A percentile compares a stretch with the other conserved stretches of the same genome.
Evolutionary conservation across 2,329 filamentous ascomycete species (phyloP).

Genomic region (Diplodia seriata): DNA sequence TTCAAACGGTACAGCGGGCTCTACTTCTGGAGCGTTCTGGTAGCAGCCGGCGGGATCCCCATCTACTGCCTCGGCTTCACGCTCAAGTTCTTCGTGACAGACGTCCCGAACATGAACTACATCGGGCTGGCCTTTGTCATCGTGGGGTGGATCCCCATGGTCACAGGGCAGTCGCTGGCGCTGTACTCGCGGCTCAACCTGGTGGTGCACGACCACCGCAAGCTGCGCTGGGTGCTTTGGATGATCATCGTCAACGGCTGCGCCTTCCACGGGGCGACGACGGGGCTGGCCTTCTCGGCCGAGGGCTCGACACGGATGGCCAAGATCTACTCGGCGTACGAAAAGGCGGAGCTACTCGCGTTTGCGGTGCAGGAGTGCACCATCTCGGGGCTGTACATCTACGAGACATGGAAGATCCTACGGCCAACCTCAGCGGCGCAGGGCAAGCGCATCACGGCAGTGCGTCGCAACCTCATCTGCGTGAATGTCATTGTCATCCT

Average conservation of each 20-base stretch:
- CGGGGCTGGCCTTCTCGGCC: conserved; percentile 62
- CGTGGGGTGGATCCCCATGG: conserved; percentile 65
- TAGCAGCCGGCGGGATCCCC: conserved; percentile 53
- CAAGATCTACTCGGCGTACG: conserved; percentile 51
- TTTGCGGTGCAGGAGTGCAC: conserved; percentile 52
- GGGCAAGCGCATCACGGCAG: conserved; percentile 39
- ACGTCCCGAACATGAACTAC: conserved; percentile 38
- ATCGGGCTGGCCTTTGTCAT: conserved; percentile 53
- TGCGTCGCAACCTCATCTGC: conserved; percentile 43
- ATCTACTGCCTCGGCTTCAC: conserved; percentile 58
- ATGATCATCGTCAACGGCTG: conserved; percentile 67
- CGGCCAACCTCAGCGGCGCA: not conserved
- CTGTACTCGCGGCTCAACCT: conserved; percentile 69
- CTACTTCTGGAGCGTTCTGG: conserved; percentile 60
- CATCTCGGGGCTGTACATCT: conserved; percentile 35
- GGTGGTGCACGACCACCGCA: conserved; percentile 59
- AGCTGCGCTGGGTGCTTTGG: conserved; percentile 58
- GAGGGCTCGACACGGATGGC: conserved; percentile 50
- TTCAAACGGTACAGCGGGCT: conserved; percentile 57
- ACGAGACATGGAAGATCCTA: conserved; percentile 9
- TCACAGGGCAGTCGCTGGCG: conserved; percentile 67
- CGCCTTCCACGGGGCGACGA: conserved; percentile 61
- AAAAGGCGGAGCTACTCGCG: conserved; percentile 54
- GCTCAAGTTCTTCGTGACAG: conserved; percentile 51
- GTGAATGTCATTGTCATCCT: conserved; percentile 50